Base-by-base conservation (phyloP, 1,284 basidiomycete genomes). In the Ceratobasidium sp. region DNA sequence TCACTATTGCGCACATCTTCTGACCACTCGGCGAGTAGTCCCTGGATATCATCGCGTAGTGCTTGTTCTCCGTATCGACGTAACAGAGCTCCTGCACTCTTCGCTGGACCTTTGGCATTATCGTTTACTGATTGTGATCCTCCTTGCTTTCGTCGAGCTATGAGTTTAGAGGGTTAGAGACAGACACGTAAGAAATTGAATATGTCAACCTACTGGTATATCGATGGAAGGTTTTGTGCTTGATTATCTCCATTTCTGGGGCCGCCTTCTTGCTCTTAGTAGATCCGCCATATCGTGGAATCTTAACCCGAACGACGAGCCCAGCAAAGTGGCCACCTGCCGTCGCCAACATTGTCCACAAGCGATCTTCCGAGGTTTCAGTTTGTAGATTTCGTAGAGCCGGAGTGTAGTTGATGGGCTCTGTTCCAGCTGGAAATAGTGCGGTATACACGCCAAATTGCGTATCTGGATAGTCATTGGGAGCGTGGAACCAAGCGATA, bases 301-400 rank as follows among this genome's bases (percentile, higher is more conserved):
- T 77, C 71, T 85, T 85, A 23, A 91, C 89, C 30, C 87, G 81
- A 2, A 94, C 88, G 29, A 98, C 83, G 66, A 93, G 89, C 14
- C 94, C 95, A 7, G 96, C 95, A 79, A 99, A 99, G 78, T 99
- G 95, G 13, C 96, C 96, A 5, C 97, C 95, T 0, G 96, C 96
- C 49, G 92, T 87, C 92, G 98, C 95, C 75, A 98, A 89, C 81
- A 98, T 78, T 0, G 94, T 93, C 90, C 95, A 96, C 70, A 86
- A 89, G 19, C 94, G 82, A 39, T 89, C 91, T 27, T 83, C 81
- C 8, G 83, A 80, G 2, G 82, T 80, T 13, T 80, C 81, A 0
- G 74, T 75, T 77, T 96, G 95, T 80, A 95, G 84, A 11, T 81
- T 79, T 71, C 81, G 84, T 16, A 98, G 80, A 36, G 79, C 80